Evolutionary conservation across 768 basidiomycete species (phyloP).

Genomic region (Amylocystis lapponica): DNA sequence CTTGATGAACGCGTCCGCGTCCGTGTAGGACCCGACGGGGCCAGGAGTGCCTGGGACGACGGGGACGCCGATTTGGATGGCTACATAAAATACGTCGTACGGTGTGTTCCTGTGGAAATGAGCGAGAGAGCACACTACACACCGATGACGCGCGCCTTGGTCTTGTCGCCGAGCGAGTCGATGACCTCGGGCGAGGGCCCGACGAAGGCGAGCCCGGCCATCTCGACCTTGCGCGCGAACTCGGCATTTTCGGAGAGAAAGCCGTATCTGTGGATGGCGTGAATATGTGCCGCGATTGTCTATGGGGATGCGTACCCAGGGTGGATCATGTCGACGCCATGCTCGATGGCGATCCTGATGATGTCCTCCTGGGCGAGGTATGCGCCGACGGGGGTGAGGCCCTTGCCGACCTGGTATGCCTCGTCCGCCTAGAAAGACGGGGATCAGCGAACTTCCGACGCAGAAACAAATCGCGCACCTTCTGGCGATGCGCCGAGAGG

Average conservation of each 20-base stretch:
- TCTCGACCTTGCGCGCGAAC: constrained; percentile 97
- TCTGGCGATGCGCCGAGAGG: constrained; percentile 94
- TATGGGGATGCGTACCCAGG: constrained; percentile 58
- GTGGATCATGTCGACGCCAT: constrained; percentile 99
- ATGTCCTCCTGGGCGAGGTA: constrained; percentile 98
- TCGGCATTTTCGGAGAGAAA: constrained; percentile 96
- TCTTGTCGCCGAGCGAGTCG: constrained; percentile 97
- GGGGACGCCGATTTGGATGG: constrained; percentile 87
- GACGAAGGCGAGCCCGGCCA: constrained; percentile 94
- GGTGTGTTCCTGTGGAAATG: constrained; percentile 4
- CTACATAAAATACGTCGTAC: constrained; percentile 30
- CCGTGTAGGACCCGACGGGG: constrained; percentile 71
- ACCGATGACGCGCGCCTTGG: constrained; percentile 91
- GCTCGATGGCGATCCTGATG: constrained; percentile 92
- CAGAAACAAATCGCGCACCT: constrained; percentile 43
- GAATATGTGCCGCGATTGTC: too few species aligned
- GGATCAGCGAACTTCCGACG: background rate
- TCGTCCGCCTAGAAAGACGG: constrained; percentile 73
- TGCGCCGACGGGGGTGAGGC: constrained; percentile 91
- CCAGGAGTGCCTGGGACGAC: constrained; percentile 99
- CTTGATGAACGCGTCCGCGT: constrained; percentile 85
- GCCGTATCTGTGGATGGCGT: constrained; percentile 64
- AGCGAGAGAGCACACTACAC: constrained; percentile 15
- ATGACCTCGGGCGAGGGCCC: constrained; percentile 96
- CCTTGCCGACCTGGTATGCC: constrained; percentile 96